phyloP scores from a whole-genome alignment of 1,284 basidiomycete genomes.

The Agroathelia rolfsii region DNA sequence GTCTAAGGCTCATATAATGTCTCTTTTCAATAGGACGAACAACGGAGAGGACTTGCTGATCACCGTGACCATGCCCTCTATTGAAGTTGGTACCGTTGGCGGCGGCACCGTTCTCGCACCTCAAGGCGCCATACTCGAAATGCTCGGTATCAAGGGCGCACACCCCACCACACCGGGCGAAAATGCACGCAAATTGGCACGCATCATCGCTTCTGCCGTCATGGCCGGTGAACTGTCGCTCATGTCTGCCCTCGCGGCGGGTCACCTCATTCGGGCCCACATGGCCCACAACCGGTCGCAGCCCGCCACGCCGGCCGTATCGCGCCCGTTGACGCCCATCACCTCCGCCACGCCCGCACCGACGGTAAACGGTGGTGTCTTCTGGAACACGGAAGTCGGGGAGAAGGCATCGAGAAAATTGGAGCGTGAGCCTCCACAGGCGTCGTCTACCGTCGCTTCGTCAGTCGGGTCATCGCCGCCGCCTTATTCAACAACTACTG shows the following conservation, averaged over 20 bases:
- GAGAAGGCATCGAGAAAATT: no score
- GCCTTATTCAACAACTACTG: no score
- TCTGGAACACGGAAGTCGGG: no score
- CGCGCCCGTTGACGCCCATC: slow-evolving; percentile 54
- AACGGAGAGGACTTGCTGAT: slow-evolving; percentile 85
- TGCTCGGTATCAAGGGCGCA: slow-evolving; percentile 85
- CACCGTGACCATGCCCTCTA: slow-evolving; percentile 90
- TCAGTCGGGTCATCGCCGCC: no score
- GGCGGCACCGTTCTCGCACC: slow-evolving; percentile 89
- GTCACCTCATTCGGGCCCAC: slow-evolving; percentile 84
- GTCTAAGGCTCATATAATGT: slow-evolving; percentile 7
- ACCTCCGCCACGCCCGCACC: no score
- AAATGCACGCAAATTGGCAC: slow-evolving; percentile 81
- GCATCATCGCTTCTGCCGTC: slow-evolving; percentile 80
- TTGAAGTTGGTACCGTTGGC: slow-evolving; percentile 94
- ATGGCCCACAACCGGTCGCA: slow-evolving; percentile 76
- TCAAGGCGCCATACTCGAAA: slow-evolving; percentile 83
- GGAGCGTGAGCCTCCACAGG: no score
- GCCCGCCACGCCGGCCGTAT: slow-evolving; percentile 55
- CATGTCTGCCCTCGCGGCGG: slow-evolving; percentile 83
- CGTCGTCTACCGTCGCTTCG: no score
- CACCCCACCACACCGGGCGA: slow-evolving; percentile 76
- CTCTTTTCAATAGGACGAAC: slow-evolving; percentile 56
- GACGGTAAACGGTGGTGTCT: no score
- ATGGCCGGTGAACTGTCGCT: slow-evolving; percentile 93